Base-by-base conservation (phyloP, 192 early-diverging fungal species). In the Backusella morwellensis region DNA sequence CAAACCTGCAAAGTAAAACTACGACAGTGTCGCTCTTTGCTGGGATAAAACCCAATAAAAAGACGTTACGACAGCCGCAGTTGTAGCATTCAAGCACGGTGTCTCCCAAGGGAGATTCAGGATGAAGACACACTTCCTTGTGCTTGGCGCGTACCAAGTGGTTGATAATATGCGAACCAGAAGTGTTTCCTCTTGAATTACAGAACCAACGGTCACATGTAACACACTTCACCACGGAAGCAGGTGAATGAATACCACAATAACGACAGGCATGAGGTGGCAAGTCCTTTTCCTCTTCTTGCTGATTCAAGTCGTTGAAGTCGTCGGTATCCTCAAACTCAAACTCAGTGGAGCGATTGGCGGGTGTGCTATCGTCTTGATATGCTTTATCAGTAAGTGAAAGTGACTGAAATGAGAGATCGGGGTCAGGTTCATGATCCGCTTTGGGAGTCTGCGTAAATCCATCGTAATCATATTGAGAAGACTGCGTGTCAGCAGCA, bases 1-100 rank as follows among this genome's bases (percentile, higher is more conserved):
- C 66, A 41, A 83, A 95, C 94, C 94, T 88, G 86, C 98, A 99
- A 44, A 99, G 89, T 35, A 99, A 85, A 17, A 99, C 97, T 8
- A 99, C 97, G 9, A 99, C 97, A 4, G 97, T 97, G 79, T 99
- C 97, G 35, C 93, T 92, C 85, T 99, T 99, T 29, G 98, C 98
- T 6, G 98, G 98, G 77, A 99, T 98, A 77, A 98, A 99, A 2
- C 98, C 98, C 36, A 99, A 90, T 63, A 96, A 87, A 83, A 99
- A 99, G 38, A 97, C 92, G 78, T 99, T 99, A 68, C 93, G 88
- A 42, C 89, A 93, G 15, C 97, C 95, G 84, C 98, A 99, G 83
- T 97, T 95, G 87, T 98, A 99, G 81, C 98, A 99, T 82, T 99
- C 98, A 42, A 99, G 88, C 2, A 92, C 89, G 1, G 95, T 96